phyloP scores from a whole-genome alignment of 768 basidiomycete genomes.

The Tricholomella constricta region DNA sequence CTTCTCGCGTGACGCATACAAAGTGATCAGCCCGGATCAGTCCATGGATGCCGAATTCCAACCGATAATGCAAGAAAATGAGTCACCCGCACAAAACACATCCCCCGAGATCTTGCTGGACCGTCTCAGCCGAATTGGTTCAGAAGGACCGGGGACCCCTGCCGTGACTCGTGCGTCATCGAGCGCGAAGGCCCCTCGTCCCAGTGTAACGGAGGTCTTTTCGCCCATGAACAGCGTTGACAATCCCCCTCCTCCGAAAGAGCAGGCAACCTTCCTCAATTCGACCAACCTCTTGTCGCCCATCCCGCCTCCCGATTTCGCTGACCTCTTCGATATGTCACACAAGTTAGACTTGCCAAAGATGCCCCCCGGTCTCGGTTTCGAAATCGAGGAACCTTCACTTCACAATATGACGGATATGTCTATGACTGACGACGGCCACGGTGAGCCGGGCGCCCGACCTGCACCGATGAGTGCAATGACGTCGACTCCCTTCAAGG shows the following conservation, averaged over 20 bases:
- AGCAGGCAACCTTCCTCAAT: constrained; percentile 25
- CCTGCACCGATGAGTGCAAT: constrained; percentile 25
- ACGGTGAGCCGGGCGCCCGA: constrained; percentile 20
- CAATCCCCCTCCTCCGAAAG: constrained; percentile 7
- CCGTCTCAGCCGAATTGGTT: constrained; percentile 28
- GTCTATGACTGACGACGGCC: constrained; percentile 32
- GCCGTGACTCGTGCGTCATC: constrained; percentile 34
- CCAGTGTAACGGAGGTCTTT: constrained; percentile 53
- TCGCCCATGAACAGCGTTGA: constrained; percentile 36
- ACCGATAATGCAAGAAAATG: constrained; percentile 27
- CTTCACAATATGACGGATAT: constrained; percentile 36
- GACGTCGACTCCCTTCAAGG: constrained; percentile 48
- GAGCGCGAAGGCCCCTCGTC: constrained; percentile 39
- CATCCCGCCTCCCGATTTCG: constrained; percentile 43
- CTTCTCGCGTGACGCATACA: constrained; percentile 70
- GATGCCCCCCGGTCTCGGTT: constrained; percentile 46
- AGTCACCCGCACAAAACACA: constrained; percentile 18
- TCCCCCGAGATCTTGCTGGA: constrained; percentile 29
- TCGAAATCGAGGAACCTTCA: constrained; percentile 38
- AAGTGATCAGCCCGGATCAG: constrained; percentile 63
- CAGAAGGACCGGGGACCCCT: constrained; percentile 28
- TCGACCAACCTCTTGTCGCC: constrained; percentile 36
- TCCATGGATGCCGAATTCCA: constrained; percentile 47
- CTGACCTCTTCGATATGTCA: constrained; percentile 62
- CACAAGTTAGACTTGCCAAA: constrained; percentile 52